Base-by-base conservation (phyloP, 1,284 basidiomycete genomes). In the Ceratobasidium papillatum region DNA sequence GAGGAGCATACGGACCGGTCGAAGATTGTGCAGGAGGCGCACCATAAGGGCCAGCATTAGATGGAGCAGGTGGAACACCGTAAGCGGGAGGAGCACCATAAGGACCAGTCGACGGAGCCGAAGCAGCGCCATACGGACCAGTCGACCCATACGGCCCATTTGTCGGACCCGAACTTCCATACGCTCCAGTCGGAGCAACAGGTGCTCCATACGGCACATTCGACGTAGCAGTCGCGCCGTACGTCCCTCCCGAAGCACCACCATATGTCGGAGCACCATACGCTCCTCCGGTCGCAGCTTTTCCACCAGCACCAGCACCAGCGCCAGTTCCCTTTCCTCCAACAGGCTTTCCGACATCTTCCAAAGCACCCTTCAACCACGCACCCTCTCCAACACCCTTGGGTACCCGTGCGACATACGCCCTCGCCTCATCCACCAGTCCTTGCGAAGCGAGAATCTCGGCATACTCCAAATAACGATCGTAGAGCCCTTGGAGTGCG, bases 391-490 rank as follows among this genome's bases (percentile, higher is more conserved):
- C 87, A 82, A 98, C 99, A 75, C 91, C 91, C 17, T 84, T 80
- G 0, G 98, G 97, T 0, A 92, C 95, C 78, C 94, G 85, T 80
- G 90, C 88, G 79, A 98, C 84, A 82, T 94, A 98, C 72, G 86
- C 86, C 47, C 92, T 88, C 0, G 96, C 97, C 74, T 96, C 90
- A 77, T 91, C 88, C 65, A 97, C 84, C 36, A 98, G 87, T 56
- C 96, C 96, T 80, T 99, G 97, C 0, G 93, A 89, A 9, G 94
- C 93, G 38, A 99, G 87, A 75, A 98, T 84, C 79, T 98, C 94
- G 12, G 97, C 95, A 80, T 99, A 99, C 83, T 99, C 97, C 80
- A 94, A 91, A 85, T 98, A 98, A 38, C 92, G 89, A 81, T 98
- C 96, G 81, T 99, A 99, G 59, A 99, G 84, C 12, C 86, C 85